phyloP scores from a whole-genome alignment of 306 rosid species.

The Inga laurina region DNA sequence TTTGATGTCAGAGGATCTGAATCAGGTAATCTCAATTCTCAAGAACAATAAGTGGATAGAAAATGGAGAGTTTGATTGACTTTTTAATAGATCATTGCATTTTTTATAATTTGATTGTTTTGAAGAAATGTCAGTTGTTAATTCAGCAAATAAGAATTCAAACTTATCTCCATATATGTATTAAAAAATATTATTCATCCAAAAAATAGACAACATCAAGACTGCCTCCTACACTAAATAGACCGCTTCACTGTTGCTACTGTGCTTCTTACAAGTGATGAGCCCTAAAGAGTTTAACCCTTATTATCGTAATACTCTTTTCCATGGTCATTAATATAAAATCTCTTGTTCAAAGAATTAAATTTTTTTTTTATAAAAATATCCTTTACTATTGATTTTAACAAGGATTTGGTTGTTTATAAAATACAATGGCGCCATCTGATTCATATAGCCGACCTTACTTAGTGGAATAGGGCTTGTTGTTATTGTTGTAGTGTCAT shows the following conservation, averaged over 20 bases:
- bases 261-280: not conserved
- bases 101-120: not conserved
- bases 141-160: conserved; percentile 18
- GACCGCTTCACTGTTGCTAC: not conserved
- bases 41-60: not conserved
- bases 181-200: not conserved
- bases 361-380: too few relatives aligned
- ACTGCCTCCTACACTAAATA: conserved; percentile 20
- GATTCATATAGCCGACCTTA: too few relatives aligned
- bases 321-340: too few relatives aligned
- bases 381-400: too few relatives aligned
- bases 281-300: not conserved
- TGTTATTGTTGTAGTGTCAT: not conserved
- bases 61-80: conserved; percentile 28
- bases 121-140: conserved; percentile 22
- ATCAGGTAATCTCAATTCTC: not conserved
- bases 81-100: not conserved
- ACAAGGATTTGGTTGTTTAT: too few relatives aligned
- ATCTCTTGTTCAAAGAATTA: not conserved
- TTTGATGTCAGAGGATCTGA: not conserved
- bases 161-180: not conserved
- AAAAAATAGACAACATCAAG: not conserved
- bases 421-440: too few relatives aligned
- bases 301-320: too few relatives aligned
- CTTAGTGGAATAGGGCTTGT: too few relatives aligned